Base-by-base conservation (phyloP, 495 filamentous ascomycete species). In the Echria macrotheca region DNA sequence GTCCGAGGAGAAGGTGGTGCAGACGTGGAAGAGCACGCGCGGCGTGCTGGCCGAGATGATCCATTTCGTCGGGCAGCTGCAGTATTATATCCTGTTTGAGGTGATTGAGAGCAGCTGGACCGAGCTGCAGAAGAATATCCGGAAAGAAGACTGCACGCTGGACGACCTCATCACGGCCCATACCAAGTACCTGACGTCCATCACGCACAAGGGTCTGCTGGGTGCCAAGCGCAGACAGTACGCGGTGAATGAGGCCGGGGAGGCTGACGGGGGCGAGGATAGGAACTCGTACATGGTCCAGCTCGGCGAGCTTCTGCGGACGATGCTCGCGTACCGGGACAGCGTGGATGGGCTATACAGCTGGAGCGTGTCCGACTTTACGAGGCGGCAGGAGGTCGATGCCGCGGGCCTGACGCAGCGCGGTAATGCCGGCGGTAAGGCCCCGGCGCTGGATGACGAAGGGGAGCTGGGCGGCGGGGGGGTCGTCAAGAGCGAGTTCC, bases 31-130 rank as follows among this genome's bases (percentile, higher is more conserved):
- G 63, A 78, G 69, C 19, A 91, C 90, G 25, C 76, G 91, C 56
- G 89, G 93, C 36, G 83, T 81, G 15, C 80, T 96, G 14, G 90
- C 91, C 15, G 94, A 97, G 64, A 99, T 99, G 94, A 86, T 96
- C 6, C 94, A 97, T 64, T 96, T 99, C 55, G 86, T 97, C 57
- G 86, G 86, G 49, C 94, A 99, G 66, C 77, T 99, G 25, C 94
- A 97, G 64, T 96, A 96, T 69, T 99, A 99, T 66, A 96, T 99
- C 56, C 79, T 99, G 14, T 96, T 96, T 59, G 93, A 97, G 65
- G 94, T 99, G 54, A 97, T 99, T 63, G 93, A 97, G 66, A 81
- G 83, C 44, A 87, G 85, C 45, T 99, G 94, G 94, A 82, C 86
- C 52, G 82, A 88, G 54, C 76, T 99, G 6, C 85, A 95, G 56